Base-by-base conservation (phyloP, 176 grass and related monocot species). In the Aegilops umbellulata region DNA sequence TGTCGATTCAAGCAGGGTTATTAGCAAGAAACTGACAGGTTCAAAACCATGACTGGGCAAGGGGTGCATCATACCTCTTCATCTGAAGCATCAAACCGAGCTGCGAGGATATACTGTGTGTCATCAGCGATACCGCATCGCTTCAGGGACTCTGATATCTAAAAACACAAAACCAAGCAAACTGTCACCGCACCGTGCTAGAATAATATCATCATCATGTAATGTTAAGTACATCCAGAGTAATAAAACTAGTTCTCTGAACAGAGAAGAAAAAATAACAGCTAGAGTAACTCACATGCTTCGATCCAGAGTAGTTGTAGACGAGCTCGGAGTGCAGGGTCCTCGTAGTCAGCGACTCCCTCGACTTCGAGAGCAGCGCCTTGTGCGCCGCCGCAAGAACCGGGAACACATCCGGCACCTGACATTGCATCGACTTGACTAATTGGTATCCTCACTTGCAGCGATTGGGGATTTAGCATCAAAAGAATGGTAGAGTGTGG, bases 321-420 rank as follows among this genome's bases (percentile, higher is more conserved):
- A 96, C 92, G 72, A 99, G 90, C 76, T 99, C 97, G 9, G 94
- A 99, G 85, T 99, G 97, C 81, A 96, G 84, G 70, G 92, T 98
- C 20, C 90, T 88, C 31, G 97, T 96, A 46, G 84, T 96, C 29
- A 98, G 85, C 8, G 94, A 85, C 63, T 91, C 97, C 85, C 97
- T 99, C 38, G 88, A 81, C 82, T 85, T 92, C 14, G 90, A 86
- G 60, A 99, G 36, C 26, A 95, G 79, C 22, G 90, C 94, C 84
- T 96, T 96, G 57, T 94, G 92, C 11, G 94, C 94, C 41, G 97
- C 97, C 1, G 84, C 90, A 7, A 96, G 85, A 47, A 99, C 84
- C 72, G 92, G 97, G 83, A 96, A 99, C 83, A 96, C 88, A 66
- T 94, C 97, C 16, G 86, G 92, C 85, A 99, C 88, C 97, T 99